Evolutionary conservation across 2,329 filamentous ascomycete genomes (phyloP).

Genomic region (Pyrenophora graminea): DNA sequence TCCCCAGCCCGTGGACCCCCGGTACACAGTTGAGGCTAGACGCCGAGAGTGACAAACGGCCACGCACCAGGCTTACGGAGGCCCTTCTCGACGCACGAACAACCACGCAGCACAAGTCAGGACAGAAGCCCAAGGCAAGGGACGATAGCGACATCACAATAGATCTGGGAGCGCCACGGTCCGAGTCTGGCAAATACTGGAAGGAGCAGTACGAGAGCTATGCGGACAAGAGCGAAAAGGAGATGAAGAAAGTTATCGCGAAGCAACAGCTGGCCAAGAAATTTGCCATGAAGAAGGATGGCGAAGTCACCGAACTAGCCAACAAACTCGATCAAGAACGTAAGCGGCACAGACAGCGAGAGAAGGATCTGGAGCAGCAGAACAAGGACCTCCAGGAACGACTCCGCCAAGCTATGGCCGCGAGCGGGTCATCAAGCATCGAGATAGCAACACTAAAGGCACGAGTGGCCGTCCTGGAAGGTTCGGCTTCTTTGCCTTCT

Average conservation of each 20-base stretch:
- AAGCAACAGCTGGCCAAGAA: slow-evolving; percentile 81
- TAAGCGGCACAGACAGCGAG: slow-evolving; percentile 66
- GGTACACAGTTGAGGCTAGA: slow-evolving; percentile 43
- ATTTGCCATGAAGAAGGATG: slow-evolving; percentile 77
- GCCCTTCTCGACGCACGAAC: slow-evolving; percentile 52
- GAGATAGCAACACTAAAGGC: slow-evolving; percentile 43
- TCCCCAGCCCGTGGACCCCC: slow-evolving; percentile 57
- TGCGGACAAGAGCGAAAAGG: slow-evolving; percentile 69
- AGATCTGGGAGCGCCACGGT: slow-evolving; percentile 74
- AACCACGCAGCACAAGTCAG: slow-evolving; percentile 39
- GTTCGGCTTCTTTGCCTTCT: slow-evolving; percentile 20
- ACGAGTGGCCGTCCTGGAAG: slow-evolving; percentile 38
- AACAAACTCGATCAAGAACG: slow-evolving; percentile 71
- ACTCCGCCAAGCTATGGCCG: slow-evolving; percentile 40
- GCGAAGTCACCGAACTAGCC: slow-evolving; percentile 68
- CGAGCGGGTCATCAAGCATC: slow-evolving; percentile 37
- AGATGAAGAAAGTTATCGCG: slow-evolving; percentile 76
- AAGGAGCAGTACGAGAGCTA: slow-evolving; percentile 77
- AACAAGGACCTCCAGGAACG: slow-evolving; percentile 53
- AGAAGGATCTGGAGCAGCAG: slow-evolving; percentile 65
- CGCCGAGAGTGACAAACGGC: slow-evolving; percentile 36
- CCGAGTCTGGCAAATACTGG: slow-evolving; percentile 78
- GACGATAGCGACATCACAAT: slow-evolving; percentile 67
- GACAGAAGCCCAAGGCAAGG: slow-evolving; percentile 41
- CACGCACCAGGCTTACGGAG: slow-evolving; percentile 51